Evolutionary conservation across 306 rosid genomes (phyloP), one percentile per base, ranked within the genome.

Genomic region (Quercus ilex): DNA sequence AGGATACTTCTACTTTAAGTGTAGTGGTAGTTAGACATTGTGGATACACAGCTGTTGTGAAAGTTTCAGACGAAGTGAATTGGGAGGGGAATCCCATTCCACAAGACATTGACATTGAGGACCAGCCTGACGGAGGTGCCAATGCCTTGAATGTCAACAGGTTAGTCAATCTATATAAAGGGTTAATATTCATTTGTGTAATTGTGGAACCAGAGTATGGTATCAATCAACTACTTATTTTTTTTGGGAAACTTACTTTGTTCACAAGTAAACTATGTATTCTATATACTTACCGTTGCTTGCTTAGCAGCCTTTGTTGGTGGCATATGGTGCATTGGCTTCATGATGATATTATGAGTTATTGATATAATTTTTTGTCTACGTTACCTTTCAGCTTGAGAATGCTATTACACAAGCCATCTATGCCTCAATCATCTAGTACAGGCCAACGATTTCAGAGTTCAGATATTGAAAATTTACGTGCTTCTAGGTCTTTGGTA

Each of bases 61-160:
- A 89, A 83, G 99, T 89, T 81, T 86, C 91, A 31, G 60, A 85
- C 31, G 87, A 91, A 82, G 86, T 52, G 74, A 84, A 87, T 65
- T 89, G 87, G 94, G 88, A 81, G 25, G 88, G 83, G 31, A 91
- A 69, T 79, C 83, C 84, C 62, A 74, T 83, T 83, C 91, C 93
- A 67, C 83, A 78, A 82, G 94, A 90, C 77, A 82, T 95, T 82
- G 94, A 92, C 85, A 90, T 92, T 63, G 99, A 91, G 77, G 97
- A 92, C 82, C 99, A 95, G 87, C 96, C 94, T 49, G 99, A 92
- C 80, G 99, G 99, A 78, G 99, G 99, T 80, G 94, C 95, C 70
- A 91, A 95, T 68, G 97, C 99, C 52, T 82, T 95, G 84, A 95
- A 95, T 76, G 93, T 92, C 84, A 92, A 92, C 86, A 95, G 99